Base-by-base conservation (phyloP, 1,139 yeast species). In the Yamadazyma membranifaciens region DNA sequence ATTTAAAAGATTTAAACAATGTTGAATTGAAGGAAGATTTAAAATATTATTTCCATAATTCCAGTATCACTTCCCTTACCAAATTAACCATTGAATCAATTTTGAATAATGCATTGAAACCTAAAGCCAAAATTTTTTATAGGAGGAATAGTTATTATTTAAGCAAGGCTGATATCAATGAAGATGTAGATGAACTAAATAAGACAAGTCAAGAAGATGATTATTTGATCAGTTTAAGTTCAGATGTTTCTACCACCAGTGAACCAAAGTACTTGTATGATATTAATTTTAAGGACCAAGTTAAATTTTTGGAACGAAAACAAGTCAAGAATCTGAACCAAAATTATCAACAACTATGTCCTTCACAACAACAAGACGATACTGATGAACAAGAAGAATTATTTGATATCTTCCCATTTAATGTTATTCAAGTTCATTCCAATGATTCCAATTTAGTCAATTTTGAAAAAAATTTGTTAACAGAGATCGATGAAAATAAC, bases 61-160 rank as follows among this genome's bases (percentile, higher is more conserved):
- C 59, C 15, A 45, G 41, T 3, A 51, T 56, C 13, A 56, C 62
- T 34, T 60, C 72, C 37, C 57, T 79, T 48, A 73, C 80, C n/a
- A 76, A 70, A 51, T 50, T 73, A 20, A 65, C 82, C 3, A 49
- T 78, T 7, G 81, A 79, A 46, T 74, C 80, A 65, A 61, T 81
- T 12, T 57, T 75, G 25, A 64, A 75, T 12, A 73, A 73, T 48
- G 60, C 67, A 33, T 67, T 72, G 49, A 69, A 67, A 55, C 88
- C 79, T 16, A 66, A 58, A 40, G 62, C 52, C 60, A 76, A 71
- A 45, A 56, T 80, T 13, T 60, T 62, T 29, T 65, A 71, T 38
- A 69, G 72, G 45, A 63, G 83, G 42, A 55, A 80, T n/a, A 64
- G 87, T 37, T 82, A 73, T 57, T 57, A 67, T 36, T 39, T 65